A percentile compares a stretch with the other conserved stretches of the same genome.
phyloP scores from a whole-genome alignment of 305 asterid species.

The Salvia sclarea region DNA sequence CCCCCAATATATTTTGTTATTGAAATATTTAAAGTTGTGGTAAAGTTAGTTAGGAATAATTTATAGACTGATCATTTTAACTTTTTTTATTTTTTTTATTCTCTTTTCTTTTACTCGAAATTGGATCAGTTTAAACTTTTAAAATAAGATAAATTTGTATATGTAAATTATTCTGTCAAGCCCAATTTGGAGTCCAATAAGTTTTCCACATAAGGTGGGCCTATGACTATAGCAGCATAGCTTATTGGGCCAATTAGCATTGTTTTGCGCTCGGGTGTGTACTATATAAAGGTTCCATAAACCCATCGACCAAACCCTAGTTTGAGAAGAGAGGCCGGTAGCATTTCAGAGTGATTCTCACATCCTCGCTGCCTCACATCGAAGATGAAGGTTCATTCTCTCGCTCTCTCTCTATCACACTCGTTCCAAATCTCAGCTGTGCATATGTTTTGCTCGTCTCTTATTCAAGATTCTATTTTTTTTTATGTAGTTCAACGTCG shows the following conservation, averaged over 20 bases:
- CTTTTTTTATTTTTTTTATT: too few species aligned
- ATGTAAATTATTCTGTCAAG: not conserved
- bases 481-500: conserved; percentile 43
- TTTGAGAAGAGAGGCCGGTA: not conserved
- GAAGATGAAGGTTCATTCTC: conserved; percentile 38
- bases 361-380: conserved; percentile 20
- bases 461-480: not conserved
- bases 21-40: too few species aligned
- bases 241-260: not conserved
- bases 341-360: not conserved
- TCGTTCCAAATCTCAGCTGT: too few species aligned
- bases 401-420: not conserved
- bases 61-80: too few species aligned
- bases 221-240: too few species aligned
- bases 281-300: not conserved
- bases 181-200: not conserved
- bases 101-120: too few species aligned
- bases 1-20: too few species aligned
- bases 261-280: not conserved
- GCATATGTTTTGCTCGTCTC: not conserved
- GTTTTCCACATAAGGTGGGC: not conserved
- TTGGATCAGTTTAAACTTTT: too few species aligned
- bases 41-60: too few species aligned
- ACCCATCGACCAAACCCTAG: conserved; percentile 22
- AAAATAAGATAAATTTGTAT: too few species aligned